These are phyloP conservation scores for Chaetomiaceae sp. DNA, from an alignment of 2,329 filamentous ascomycete species.

Conservation along the genomic window DNA sequence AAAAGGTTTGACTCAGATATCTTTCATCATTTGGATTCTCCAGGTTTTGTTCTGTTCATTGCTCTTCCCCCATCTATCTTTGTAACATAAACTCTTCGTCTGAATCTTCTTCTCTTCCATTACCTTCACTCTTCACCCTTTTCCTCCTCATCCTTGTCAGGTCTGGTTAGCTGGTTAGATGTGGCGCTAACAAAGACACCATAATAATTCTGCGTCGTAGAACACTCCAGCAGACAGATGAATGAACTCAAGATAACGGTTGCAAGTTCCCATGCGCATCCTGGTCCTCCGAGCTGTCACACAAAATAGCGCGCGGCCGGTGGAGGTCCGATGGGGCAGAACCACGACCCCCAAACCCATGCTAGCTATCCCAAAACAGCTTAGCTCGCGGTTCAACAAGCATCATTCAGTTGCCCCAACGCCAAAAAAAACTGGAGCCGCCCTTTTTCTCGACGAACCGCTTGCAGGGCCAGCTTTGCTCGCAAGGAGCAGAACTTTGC, in stretches of 20 bases:
- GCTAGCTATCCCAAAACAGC: conserved; percentile 17
- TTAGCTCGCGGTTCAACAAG: conserved; percentile 27
- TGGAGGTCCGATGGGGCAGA: conserved; percentile 19
- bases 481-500: conserved; percentile 14
- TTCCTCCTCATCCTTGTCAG: no score
- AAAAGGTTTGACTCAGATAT: no score
- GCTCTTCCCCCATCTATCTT: no score
- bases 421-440: conserved; percentile 28
- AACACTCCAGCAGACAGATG: no score
- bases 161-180: no score
- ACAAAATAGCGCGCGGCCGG: conserved; percentile 15
- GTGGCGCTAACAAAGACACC: no score
- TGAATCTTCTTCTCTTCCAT: no score
- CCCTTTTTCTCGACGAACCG: conserved; percentile 20
- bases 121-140: no score
- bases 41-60: no score
- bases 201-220: no score
- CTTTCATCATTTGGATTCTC: no score
- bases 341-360: conserved; percentile 14
- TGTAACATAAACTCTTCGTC: no score
- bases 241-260: neutral
- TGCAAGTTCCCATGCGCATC: conserved; percentile 9
- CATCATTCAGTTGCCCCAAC: conserved; percentile 26
- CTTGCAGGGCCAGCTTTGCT: conserved; percentile 11
- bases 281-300: conserved; percentile 16